Evolutionary conservation across 1,284 basidiomycete genomes (phyloP).

Genomic region (Cerrena zonata): DNA sequence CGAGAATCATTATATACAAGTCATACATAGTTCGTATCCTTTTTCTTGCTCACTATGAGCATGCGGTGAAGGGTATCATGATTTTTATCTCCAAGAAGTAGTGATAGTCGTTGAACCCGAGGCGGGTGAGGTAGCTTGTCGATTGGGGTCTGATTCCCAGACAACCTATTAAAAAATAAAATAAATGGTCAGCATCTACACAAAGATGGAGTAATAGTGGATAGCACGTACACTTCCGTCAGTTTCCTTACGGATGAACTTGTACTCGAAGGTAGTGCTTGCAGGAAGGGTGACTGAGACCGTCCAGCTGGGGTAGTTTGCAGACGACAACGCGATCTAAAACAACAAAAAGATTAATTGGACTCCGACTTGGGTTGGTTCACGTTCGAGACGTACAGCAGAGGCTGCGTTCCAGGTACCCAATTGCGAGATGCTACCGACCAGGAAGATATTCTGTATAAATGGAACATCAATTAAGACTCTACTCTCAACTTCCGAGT

Average conservation of each 20-base stretch:
- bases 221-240: constrained; percentile 47
- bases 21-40: no score
- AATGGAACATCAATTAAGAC: no score
- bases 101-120: constrained; percentile 33
- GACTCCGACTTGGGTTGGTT: constrained; percentile 13
- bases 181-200: no score
- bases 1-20: no score
- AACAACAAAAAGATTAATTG: background rate
- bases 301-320: constrained; percentile 51
- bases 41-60: no score
- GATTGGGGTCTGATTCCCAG: constrained; percentile 58
- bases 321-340: constrained; percentile 50
- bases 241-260: constrained; percentile 53
- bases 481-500: no score
- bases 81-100: constrained; percentile 16
- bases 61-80: no score
- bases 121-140: constrained; percentile 37
- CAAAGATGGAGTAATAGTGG: no score
- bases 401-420: constrained; percentile 44
- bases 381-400: no score
- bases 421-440: constrained; percentile 50
- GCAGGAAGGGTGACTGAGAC: constrained; percentile 45
- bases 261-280: constrained; percentile 49
- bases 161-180: no score
- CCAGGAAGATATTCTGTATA: constrained; percentile 59